Conservation (phyloP, 352 stramenopile genomes). For the Peronospora farinosa region DNA sequence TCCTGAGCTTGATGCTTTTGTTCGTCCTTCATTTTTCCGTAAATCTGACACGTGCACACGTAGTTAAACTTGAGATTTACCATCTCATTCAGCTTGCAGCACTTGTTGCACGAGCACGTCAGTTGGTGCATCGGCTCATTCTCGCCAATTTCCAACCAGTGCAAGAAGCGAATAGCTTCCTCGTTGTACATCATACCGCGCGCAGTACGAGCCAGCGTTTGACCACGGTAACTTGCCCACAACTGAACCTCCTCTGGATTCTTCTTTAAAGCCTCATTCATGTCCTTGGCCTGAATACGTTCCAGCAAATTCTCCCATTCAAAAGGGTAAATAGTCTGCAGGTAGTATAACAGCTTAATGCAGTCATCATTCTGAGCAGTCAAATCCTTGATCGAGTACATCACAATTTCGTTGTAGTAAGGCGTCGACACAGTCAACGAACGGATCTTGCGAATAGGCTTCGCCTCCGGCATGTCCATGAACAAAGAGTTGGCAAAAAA, state of each 20-base stretch:
- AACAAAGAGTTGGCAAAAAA: slow-evolving; percentile 87
- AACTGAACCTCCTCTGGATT: slow-evolving; percentile 70
- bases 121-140: slow-evolving; percentile 77
- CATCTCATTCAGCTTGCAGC: slow-evolving; percentile 73
- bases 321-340: slow-evolving; percentile 83
- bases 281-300: slow-evolving; percentile 66
- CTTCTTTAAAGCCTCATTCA: slow-evolving; percentile 77
- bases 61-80: slow-evolving; percentile 84
- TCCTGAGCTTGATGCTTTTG: slow-evolving; percentile 75
- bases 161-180: slow-evolving; percentile 73
- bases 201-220: slow-evolving; percentile 71
- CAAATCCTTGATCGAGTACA: slow-evolving; percentile 84
- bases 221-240: slow-evolving; percentile 75
- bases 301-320: slow-evolving; percentile 81
- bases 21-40: slow-evolving; percentile 78
- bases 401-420: slow-evolving; percentile 85
- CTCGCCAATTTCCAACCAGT: slow-evolving; percentile 83
- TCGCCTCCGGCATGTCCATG: slow-evolving; percentile 83
- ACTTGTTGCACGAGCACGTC: slow-evolving; percentile 75
- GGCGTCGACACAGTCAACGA: slow-evolving; percentile 73
- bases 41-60: slow-evolving; percentile 84
- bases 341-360: slow-evolving; percentile 95
- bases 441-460: slow-evolving; percentile 78
- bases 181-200: slow-evolving; percentile 86
- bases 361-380: slow-evolving; percentile 85